Conservation (phyloP, 495 filamentous ascomycete species). For the Hypomontagnella monticulosa region DNA sequence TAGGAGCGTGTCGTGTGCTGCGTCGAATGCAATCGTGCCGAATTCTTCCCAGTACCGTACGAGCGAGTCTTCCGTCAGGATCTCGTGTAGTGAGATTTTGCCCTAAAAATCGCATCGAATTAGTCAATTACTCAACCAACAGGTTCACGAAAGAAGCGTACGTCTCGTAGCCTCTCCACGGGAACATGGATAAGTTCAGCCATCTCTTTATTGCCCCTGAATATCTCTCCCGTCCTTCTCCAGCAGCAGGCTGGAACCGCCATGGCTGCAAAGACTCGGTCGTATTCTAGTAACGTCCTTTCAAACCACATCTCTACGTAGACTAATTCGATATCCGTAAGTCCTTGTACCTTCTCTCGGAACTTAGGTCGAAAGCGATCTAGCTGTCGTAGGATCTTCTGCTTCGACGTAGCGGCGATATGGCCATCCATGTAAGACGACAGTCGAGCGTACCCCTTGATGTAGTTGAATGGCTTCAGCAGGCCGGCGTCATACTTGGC, state of each 20-base stretch:
- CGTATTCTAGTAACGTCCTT: slow-evolving; percentile 91
- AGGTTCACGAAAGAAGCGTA: slow-evolving; percentile 56
- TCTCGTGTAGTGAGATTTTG: slow-evolving; percentile 93
- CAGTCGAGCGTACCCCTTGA: slow-evolving; percentile 91
- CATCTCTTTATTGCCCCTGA: slow-evolving; percentile 98
- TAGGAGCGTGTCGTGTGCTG: slow-evolving; percentile 93
- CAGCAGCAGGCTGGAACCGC: slow-evolving; percentile 97
- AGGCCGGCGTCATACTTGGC: slow-evolving; percentile 96
- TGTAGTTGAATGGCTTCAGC: slow-evolving; percentile 96
- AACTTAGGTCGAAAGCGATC: slow-evolving; percentile 95
- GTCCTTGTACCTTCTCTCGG: slow-evolving; percentile 87
- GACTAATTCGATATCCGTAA: slow-evolving; percentile 92
- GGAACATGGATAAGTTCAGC: slow-evolving; percentile 94
- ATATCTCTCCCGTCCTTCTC: slow-evolving; percentile 96
- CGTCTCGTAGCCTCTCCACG: slow-evolving; percentile 89
- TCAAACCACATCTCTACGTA: slow-evolving; percentile 99
- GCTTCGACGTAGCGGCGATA: slow-evolving; percentile 77
- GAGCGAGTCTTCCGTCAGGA: slow-evolving; percentile 90
- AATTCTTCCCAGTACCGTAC: slow-evolving; percentile 99
- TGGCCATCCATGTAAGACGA: slow-evolving; percentile 90
- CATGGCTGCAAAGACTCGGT: slow-evolving; percentile 98
- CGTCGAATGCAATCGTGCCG: slow-evolving; percentile 97
- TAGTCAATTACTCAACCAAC: slow-evolving; percentile 3
- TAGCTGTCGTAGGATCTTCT: slow-evolving; percentile 89
- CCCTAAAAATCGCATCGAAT: slow-evolving; percentile 65